These are phyloP conservation scores for Onygenales sp. DNA, from an alignment of 2,329 filamentous ascomycete genomes.

Conservation along the genomic window DNA sequence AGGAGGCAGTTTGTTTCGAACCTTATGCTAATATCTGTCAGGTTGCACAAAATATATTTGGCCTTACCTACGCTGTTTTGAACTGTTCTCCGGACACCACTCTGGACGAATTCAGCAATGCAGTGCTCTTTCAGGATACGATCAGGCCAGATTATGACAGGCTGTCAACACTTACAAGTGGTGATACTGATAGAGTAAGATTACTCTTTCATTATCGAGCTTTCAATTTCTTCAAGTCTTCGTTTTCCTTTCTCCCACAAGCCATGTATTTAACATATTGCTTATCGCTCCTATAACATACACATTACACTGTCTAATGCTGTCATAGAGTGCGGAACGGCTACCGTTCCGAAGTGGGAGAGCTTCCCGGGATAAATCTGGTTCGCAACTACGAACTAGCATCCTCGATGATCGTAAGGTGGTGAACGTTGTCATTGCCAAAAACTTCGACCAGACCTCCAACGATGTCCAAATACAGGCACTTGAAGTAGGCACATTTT, in stretches of 20 bases:
- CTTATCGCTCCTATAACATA: background rate
- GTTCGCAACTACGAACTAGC: conserved; percentile 18
- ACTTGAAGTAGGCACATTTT: conserved; percentile 39
- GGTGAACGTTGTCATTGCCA: conserved; percentile 74
- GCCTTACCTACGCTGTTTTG: conserved; percentile 59
- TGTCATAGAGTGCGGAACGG: conserved; percentile 6
- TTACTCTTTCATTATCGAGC: background rate
- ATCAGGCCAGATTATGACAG: conserved; percentile 12
- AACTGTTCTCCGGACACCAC: conserved; percentile 65
- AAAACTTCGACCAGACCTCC: conserved; percentile 65
- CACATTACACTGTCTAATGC: background rate
- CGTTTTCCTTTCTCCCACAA: background rate
- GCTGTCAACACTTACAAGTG: conserved; percentile 11
- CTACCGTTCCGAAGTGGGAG: conserved; percentile 12
- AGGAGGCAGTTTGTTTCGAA: background rate
- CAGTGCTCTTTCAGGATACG: conserved; percentile 47
- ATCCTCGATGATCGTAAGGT: conserved; percentile 47
- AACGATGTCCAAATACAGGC: conserved; percentile 73
- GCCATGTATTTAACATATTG: no score
- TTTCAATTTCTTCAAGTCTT: background rate
- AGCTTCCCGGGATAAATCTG: conserved; percentile 13
- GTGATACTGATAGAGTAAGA: conserved; percentile 15
- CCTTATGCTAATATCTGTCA: conserved; percentile 22
- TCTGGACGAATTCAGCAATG: conserved; percentile 68
- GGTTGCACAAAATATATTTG: conserved; percentile 63